Evolutionary conservation across 2,329 filamentous ascomycete genomes (phyloP).

Genomic region (Coniochaeta sp.): DNA sequence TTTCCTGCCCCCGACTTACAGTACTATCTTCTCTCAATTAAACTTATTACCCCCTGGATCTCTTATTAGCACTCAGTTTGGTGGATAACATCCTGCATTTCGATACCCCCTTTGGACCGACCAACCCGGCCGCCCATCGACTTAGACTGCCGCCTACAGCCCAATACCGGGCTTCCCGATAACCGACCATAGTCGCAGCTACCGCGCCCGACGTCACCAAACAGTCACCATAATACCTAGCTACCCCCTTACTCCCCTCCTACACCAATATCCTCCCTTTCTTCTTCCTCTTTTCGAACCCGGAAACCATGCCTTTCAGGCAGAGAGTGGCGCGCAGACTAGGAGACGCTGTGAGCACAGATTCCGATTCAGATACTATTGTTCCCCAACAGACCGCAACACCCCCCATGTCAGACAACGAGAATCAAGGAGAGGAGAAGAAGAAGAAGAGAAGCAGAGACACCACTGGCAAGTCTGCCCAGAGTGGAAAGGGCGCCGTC

Average conservation of each 20-base stretch:
- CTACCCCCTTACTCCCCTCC: not conserved
- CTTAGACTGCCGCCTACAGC: not conserved
- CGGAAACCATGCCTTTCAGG: not conserved
- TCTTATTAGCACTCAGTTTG: not conserved
- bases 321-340: constrained; percentile 3
- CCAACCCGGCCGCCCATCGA: not conserved
- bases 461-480: constrained; percentile 1
- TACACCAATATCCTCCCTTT: not conserved
- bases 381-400: not conserved
- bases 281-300: not conserved
- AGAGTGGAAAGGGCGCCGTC: not conserved
- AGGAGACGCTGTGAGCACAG: constrained; percentile 4
- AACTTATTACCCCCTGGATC: not conserved
- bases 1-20: not conserved
- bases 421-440: not conserved
- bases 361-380: not conserved
- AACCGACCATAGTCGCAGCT: not conserved
- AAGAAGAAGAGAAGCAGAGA: not conserved
- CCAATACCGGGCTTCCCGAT: not conserved
- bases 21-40: not conserved
- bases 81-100: not conserved
- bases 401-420: not conserved
- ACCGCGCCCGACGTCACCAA: not conserved
- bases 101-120: not conserved
- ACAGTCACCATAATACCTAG: not conserved